A percentile compares a stretch with the other conserved stretches of the same genome.
These are phyloP conservation scores for Neoboletus brunneissimus DNA, from an alignment of 768 basidiomycete species.

Conservation along the genomic window DNA sequence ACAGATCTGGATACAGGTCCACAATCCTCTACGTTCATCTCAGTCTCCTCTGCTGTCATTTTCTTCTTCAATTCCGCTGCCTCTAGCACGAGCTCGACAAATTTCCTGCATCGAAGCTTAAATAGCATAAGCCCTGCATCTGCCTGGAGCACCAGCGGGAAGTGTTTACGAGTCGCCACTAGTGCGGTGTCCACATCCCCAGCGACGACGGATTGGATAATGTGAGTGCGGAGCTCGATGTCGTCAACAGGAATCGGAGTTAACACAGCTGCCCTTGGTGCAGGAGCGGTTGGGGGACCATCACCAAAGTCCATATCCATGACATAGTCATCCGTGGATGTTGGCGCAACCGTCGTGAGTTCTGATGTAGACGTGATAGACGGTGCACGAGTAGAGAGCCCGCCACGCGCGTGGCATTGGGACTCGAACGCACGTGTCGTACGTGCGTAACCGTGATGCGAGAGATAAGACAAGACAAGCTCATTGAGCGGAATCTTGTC, in stretches of 20 bases:
- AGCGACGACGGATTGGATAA: constrained; percentile 62
- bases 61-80: constrained; percentile 67
- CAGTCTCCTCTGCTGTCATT: constrained; percentile 44
- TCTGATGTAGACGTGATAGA: constrained; percentile 4
- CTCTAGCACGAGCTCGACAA: constrained; percentile 77
- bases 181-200: constrained; percentile 76
- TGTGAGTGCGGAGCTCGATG: constrained; percentile 65
- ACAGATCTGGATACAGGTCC: constrained; percentile 25
- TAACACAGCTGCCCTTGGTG: constrained; percentile 11
- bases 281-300: constrained; percentile 7
- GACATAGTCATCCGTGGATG: constrained; percentile 37
- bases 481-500: constrained; percentile 62
- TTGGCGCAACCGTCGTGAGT: constrained; percentile 1
- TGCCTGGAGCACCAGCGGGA: constrained; percentile 62
- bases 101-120: constrained; percentile 80
- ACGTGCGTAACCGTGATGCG: constrained; percentile 79
- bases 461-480: constrained; percentile 75
- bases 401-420: constrained; percentile 37
- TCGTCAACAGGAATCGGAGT: constrained; percentile 41
- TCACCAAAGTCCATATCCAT: constrained; percentile 47
- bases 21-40: constrained; percentile 28
- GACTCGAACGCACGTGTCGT: constrained; percentile 67
- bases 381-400: constrained; percentile 13
- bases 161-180: constrained; percentile 49
- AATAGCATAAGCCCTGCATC: constrained; percentile 73